These are phyloP conservation scores for Parmales sp. DNA, from an alignment of 108 stramenopile genomes.

Conservation along the genomic window DNA sequence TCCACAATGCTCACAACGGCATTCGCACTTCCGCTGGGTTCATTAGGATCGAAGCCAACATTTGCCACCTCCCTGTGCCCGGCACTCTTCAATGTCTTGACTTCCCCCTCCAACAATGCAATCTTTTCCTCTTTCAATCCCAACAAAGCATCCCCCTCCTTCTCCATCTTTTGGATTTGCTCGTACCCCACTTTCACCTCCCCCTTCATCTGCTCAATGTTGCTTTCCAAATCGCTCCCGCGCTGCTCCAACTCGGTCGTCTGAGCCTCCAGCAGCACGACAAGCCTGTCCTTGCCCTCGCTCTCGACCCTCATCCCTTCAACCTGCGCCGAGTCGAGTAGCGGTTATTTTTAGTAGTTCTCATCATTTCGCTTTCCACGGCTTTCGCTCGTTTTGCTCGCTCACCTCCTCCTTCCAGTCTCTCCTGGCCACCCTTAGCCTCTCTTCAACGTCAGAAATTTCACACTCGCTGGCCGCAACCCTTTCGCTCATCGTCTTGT, in stretches of 20 bases:
- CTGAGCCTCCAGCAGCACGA: slow-evolving; percentile 51
- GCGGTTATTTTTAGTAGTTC: not conserved
- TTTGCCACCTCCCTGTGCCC: not conserved
- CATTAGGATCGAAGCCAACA: not conserved
- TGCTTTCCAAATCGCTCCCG: slow-evolving; percentile 26
- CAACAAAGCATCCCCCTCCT: slow-evolving; percentile 11
- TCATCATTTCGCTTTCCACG: not conserved
- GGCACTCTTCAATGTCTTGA: slow-evolving; percentile 27
- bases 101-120: slow-evolving; percentile 1
- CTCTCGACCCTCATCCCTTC: slow-evolving; percentile 37
- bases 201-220: slow-evolving; percentile 31
- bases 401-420: too few species aligned
- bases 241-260: slow-evolving; percentile 40
- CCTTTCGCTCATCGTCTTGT: too few species aligned
- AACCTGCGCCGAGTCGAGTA: not conserved
- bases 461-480: too few species aligned
- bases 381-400: not conserved
- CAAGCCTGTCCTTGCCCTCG: slow-evolving; percentile 40
- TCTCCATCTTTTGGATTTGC: slow-evolving; percentile 29
- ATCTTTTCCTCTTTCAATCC: not conserved
- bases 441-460: too few species aligned
- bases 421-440: too few species aligned
- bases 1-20: slow-evolving; percentile 29
- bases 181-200: slow-evolving; percentile 24
- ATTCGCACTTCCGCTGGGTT: slow-evolving; percentile 10